Evolutionary conservation across 2,329 filamentous ascomycete genomes (phyloP), one percentile per base, ranked within the genome.

Genomic region (Teratosphaeria nubilosa): DNA sequence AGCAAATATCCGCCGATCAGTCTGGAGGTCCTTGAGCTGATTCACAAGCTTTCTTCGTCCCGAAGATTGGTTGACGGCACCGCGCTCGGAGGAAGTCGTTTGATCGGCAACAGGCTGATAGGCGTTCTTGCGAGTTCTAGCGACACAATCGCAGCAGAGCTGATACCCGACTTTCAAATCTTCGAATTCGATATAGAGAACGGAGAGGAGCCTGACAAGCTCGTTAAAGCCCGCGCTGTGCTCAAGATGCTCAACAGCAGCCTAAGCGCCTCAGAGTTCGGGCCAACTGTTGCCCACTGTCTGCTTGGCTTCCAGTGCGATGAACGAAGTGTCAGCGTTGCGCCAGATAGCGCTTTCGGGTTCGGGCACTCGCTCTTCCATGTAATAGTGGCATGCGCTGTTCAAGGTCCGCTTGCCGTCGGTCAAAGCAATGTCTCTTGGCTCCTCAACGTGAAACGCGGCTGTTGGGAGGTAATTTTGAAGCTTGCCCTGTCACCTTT

Each of bases 271-370:
- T 87, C 86, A 27, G 86, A 88, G 1, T 82, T 87, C 65, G 83
- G 86, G 65, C 91, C 94, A 4, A 95, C 87, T 1, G 86, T 99
- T 64, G 94, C 92, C 0, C 95, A 99, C 72, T 80, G 95, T 52
- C 78, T 99, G 1, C 83, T 99, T 5, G 94, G 94, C 0, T 96
- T 99, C 82, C 82, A 58, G 20, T 95, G 90, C 66, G 83, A 85
- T 51, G 82, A 86, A 37, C 86, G 85, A 62, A 81, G 81, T 10
- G 77, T 97, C 2, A 84, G 84, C 25, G 76, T 94, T 32, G 80
- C 87, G 55, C 75, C 84, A 1, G 82, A 85, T 30, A 82, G 90
- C 53, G 74, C 87, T 2, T 95, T 96, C 72, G 82, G 85, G 13
- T 78, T 82, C 16, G 82, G 84, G 14, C 81, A 81, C 22, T 92